Base-by-base conservation (phyloP, 768 basidiomycete genomes). In the Mycena galericulata region DNA sequence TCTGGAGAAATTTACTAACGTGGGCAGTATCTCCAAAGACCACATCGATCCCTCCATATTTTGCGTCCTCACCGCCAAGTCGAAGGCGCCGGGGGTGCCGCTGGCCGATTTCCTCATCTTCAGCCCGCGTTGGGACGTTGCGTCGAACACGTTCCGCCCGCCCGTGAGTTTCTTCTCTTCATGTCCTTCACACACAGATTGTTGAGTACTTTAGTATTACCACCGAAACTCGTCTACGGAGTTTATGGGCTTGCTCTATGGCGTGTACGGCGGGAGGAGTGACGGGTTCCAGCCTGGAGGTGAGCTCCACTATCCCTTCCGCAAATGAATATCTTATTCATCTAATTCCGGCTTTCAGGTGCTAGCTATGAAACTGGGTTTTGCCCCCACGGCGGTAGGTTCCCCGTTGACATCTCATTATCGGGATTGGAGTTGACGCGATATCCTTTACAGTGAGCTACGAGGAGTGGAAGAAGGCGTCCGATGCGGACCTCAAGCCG, bases 1-100 rank as follows among this genome's bases (percentile, higher is more conserved):
- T 12, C 73, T 90, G 77, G 87, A 87, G 76, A 89, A 89, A 75
- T 91, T 90, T 76, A 79, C 86, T 67, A 83, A 84, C 70, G 87
- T 91, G 55, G 90, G 90, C 20, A 88, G 86, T 66, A 88, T 91
- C 73, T 86, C 87, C 40, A 87, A 85, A 72, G 90, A 92, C 75
- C 90, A 92, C 76, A 87, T 90, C 74, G 90, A 91, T 74, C 90
- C 90, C 1, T 89, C 88, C 12, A 86, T 89, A 69, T 90, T 91
- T 80, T 90, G 89, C 67, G 87, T 91, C 53, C 85, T 91, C 66
- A 91, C 89, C 1, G 90, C 86, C 34, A 86, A 86, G 69, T 90
- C 90, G 27, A 89, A 90, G 76, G 84, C 83, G 18, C 81, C 84
- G 15, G 84, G 85, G 18, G 85, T 88, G 2, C 86, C 89, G 12